Percentiles rank a stretch among this genome's conserved stretches.
phyloP scores from a whole-genome alignment of 148 eudicot species.

The Selenicereus undatus region DNA sequence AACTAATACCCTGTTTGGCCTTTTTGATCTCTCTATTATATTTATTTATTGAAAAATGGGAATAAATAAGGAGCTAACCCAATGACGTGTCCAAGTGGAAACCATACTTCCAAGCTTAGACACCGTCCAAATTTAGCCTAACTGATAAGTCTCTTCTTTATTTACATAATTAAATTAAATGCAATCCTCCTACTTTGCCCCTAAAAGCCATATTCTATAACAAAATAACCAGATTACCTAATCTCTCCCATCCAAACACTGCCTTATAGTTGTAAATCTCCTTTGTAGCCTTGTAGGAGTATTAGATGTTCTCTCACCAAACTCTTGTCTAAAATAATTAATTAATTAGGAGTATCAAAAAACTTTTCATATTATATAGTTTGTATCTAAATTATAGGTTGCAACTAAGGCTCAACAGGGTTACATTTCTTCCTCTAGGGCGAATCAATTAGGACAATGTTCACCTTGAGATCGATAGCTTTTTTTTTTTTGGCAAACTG shows the following conservation, averaged over 20 bases:
- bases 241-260: neutral
- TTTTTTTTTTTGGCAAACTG: no score
- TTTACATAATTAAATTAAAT: neutral
- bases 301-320: constrained; percentile 16
- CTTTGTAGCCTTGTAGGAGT: neutral
- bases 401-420: constrained; percentile 15
- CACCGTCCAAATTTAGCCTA: constrained; percentile 13
- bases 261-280: neutral
- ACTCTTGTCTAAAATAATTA: constrained; percentile 2
- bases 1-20: neutral
- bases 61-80: neutral
- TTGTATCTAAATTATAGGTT: constrained; percentile 11
- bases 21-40: no score
- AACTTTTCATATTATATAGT: neutral
- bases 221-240: constrained; percentile 11
- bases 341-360: no score
- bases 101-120: constrained; percentile 7
- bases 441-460: neutral
- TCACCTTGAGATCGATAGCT: no score
- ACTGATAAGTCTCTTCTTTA: constrained; percentile 5
- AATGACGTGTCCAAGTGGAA: constrained; percentile 15
- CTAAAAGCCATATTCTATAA: neutral
- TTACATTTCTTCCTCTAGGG: neutral
- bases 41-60: constrained; percentile 7
- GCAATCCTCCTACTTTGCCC: neutral